phyloP scores from a whole-genome alignment of 2,329 filamentous ascomycete genomes.

The Penicillium sp. region DNA sequence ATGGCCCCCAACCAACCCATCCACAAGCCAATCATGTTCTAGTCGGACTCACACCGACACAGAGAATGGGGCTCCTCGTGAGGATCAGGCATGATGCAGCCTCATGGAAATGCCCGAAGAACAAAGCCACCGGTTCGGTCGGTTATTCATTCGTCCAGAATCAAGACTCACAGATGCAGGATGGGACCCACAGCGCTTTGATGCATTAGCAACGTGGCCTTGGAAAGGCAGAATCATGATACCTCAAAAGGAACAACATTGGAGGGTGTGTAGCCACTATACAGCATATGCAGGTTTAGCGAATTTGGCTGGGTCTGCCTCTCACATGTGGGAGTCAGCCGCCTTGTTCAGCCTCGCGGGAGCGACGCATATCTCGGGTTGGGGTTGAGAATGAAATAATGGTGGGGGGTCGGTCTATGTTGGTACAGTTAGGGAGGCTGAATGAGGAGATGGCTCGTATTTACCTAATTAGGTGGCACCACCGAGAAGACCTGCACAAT shows the following conservation, averaged over 20 bases:
- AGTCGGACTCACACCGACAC: not conserved
- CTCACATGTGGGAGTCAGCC: not conserved
- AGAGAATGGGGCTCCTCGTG: not conserved
- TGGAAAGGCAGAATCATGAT: not conserved
- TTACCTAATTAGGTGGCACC: not conserved
- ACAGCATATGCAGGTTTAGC: not conserved
- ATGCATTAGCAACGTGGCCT: not conserved
- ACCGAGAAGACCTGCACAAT: not conserved
- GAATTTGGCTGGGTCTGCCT: not conserved
- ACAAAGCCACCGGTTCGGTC: not conserved
- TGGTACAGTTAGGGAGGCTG: not conserved
- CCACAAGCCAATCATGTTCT: not conserved
- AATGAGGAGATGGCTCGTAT: not conserved
- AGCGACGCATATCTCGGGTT: not conserved
- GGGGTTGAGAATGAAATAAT: not conserved
- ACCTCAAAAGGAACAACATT: not conserved
- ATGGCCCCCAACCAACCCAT: not conserved
- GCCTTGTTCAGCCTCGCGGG: not conserved
- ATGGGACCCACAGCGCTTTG: not conserved
- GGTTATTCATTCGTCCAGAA: not conserved
- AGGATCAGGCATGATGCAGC: not conserved
- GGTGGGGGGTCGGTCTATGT: not conserved
- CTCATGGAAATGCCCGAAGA: not conserved
- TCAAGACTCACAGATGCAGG: not conserved
- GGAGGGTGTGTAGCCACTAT: not conserved